Evolutionary conservation across 75 land plant species (phyloP).

Genomic region (Sequoia sempervirens): DNA sequence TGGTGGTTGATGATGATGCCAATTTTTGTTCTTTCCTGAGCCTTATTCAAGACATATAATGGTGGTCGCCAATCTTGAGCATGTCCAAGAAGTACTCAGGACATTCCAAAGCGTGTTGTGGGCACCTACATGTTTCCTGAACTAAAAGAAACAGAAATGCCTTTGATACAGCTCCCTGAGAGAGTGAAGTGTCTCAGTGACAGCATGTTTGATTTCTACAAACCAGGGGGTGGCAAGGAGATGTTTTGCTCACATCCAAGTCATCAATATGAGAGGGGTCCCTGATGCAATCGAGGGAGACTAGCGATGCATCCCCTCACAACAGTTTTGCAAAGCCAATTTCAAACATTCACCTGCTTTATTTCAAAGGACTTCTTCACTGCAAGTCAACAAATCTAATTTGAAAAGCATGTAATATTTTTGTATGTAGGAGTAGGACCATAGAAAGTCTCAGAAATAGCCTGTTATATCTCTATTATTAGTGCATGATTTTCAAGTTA

Average conservation of each 20-base stretch:
- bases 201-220: neutral
- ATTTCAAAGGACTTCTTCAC: no score
- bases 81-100: neutral
- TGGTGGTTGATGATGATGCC: no score
- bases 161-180: neutral
- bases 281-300: neutral
- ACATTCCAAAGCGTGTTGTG: neutral
- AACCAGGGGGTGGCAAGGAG: neutral
- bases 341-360: neutral
- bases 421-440: no score
- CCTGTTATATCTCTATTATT: neutral
- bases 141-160: neutral
- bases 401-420: neutral
- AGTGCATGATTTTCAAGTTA: neutral
- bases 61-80: neutral
- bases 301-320: neutral
- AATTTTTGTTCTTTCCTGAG: no score
- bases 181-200: neutral
- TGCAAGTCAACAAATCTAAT: no score
- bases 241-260: no score
- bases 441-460: neutral
- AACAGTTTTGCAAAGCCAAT: neutral
- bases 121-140: neutral
- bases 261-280: neutral
- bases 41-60: no score